Percentiles rank a stretch among this genome's conserved stretches.
Conservation (phyloP, 768 basidiomycete species). For the Amanita pseudoporphyria region DNA sequence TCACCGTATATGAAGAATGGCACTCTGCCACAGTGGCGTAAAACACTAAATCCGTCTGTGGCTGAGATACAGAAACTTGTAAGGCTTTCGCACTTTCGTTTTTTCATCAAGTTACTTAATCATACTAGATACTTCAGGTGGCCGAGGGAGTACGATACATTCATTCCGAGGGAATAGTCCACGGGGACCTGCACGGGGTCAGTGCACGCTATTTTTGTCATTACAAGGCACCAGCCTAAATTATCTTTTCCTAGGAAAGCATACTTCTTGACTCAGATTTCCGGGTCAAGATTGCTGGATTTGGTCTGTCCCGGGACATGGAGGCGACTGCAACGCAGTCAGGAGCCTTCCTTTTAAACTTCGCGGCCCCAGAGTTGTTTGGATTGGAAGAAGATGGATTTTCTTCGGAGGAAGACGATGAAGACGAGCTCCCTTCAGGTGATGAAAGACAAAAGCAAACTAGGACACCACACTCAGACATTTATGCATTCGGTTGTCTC, state of each 20-base stretch:
- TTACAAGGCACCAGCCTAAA: neutral
- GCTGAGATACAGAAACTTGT: neutral
- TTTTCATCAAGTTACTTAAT: neutral
- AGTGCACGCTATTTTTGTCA: neutral
- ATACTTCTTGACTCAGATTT: neutral
- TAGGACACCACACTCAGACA: neutral
- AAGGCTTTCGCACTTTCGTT: neutral
- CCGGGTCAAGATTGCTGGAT: neutral
- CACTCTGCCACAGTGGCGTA: neutral
- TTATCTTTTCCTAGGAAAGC: neutral
- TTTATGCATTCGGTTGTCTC: slow-evolving; percentile 1
- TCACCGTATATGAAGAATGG: neutral
- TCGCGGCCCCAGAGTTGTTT: neutral
- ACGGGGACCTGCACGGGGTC: no score
- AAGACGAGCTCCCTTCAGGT: no score
- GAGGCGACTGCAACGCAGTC: neutral
- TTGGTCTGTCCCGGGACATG: neutral
- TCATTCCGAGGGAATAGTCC: neutral
- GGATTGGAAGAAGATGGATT: no score
- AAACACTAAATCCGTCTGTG: neutral
- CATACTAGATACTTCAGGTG: neutral
- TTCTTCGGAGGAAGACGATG: no score
- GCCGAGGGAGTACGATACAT: neutral
- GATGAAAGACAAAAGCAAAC: neutral
- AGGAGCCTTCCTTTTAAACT: neutral